Base-by-base conservation (phyloP, 345 rosid genomes). In the Litchi chinensis region DNA sequence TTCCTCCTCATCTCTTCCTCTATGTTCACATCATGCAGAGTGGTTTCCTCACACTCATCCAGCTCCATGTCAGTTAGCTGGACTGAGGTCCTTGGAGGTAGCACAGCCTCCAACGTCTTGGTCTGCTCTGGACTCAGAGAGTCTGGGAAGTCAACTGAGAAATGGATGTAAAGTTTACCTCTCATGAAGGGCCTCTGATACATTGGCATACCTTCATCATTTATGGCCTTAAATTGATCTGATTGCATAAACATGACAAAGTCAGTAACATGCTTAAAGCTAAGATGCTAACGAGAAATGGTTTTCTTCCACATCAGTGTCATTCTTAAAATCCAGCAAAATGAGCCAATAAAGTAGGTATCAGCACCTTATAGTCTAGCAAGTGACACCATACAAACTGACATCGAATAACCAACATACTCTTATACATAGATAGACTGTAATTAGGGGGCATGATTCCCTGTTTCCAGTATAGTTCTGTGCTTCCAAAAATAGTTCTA, bases 11-110 rank as follows among this genome's bases (percentile, higher is more conserved):
- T 90, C 82, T 91, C 96, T 41, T 85, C 93, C 73, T 90, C 93
- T 1, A 85, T 86, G 82, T 93, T 90, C 24, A 91, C 92, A 73
- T 88, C 90, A 7, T 90, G 96, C 73, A 91, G 50, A 0, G 89
- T 91, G 2, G 98, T 90, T 83, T 91, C 98, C 69, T 93, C 98
- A 1, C 98, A 91, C 56, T 90, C 93, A 71, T 91, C 96, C 68
- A 91, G 80, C 79, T 93, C 96, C 93, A 88, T 90, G 41, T 88
- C 92, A 0, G 87, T 87, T 65, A 91, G 79, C 75, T 87, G 90
- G 2, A 68, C 81, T 11, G 89, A 84, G 6, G 87, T 59, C 74
- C 86, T 87, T 3, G 85, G 82, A 9, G 91, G 91, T 6, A 93
- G 88, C 50, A 86, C 76, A 59, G 89, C 67, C 83, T 89, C 92